These are phyloP conservation scores for Aspergillus puulaauensis DNA, from an alignment of 2,329 filamentous ascomycete species.

Conservation along the genomic window DNA sequence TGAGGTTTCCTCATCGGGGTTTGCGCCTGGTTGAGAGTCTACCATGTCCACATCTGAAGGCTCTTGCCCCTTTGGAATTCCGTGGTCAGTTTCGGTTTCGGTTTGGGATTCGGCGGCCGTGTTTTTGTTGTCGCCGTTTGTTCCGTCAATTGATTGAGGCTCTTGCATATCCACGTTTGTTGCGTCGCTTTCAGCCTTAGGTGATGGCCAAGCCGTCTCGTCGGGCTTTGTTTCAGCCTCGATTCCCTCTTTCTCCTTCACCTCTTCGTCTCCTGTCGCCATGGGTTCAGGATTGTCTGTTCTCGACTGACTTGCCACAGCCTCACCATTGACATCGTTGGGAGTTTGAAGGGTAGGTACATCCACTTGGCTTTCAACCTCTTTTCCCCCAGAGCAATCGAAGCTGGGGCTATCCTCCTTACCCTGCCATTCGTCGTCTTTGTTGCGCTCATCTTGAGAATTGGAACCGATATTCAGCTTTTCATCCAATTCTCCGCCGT, in stretches of 20 bases:
- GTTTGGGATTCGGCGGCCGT: not conserved
- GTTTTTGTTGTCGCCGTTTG: not conserved
- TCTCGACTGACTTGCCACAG: no score
- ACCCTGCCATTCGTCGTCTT: no score
- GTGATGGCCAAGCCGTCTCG: not conserved
- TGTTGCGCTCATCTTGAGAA: no score
- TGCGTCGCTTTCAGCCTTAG: not conserved
- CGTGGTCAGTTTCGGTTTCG: not conserved
- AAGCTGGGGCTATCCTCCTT: no score
- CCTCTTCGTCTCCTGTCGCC: not conserved
- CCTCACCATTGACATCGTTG: no score
- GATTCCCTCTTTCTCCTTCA: not conserved
- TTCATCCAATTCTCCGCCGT: no score
- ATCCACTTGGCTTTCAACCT: no score
- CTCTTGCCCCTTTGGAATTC: not conserved
- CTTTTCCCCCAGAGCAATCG: no score
- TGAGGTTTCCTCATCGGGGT: no score
- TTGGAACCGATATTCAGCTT: no score
- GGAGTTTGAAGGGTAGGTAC: no score
- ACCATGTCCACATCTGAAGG: not conserved
- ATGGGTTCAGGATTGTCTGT: not conserved
- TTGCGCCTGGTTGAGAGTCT: not conserved
- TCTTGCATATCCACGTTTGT: not conserved
- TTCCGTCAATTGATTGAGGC: not conserved
- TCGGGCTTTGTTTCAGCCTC: not conserved